A percentile compares a stretch with the other conserved stretches of the same genome.
Conservation (phyloP, 2,329 filamentous ascomycete species). For the Paracamarosporium sp. region DNA sequence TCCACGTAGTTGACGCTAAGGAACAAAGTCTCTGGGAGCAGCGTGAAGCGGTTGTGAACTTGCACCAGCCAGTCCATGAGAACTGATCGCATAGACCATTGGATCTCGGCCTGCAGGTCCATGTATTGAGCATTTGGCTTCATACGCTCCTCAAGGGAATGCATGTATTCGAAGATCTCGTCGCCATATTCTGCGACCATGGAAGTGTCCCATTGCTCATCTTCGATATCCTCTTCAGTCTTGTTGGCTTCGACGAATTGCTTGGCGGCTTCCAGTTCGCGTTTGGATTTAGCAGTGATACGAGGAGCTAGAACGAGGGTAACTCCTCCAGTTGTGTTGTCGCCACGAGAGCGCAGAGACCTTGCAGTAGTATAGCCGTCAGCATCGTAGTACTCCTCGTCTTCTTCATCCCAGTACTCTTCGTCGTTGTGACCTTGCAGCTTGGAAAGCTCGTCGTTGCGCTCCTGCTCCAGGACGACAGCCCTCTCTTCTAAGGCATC, state of each 20-base stretch:
- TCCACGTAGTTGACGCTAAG: slow-evolving; percentile 97
- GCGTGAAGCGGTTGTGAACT: slow-evolving; percentile 87
- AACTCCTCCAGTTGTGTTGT: slow-evolving; percentile 72
- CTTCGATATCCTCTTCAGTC: slow-evolving; percentile 78
- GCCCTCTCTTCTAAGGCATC: slow-evolving; percentile 47
- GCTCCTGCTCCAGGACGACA: slow-evolving; percentile 42
- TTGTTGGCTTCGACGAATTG: slow-evolving; percentile 70
- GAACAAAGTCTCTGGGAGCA: slow-evolving; percentile 94
- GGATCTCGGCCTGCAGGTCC: slow-evolving; percentile 95
- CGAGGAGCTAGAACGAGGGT: slow-evolving; percentile 75
- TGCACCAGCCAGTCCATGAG: slow-evolving; percentile 98
- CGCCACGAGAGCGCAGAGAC: slow-evolving; percentile 77
- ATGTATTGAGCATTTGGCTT: slow-evolving; percentile 93
- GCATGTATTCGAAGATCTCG: slow-evolving; percentile 95
- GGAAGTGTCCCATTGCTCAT: slow-evolving; percentile 90
- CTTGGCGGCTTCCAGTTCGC: slow-evolving; percentile 75
- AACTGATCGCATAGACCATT: slow-evolving; percentile 98
- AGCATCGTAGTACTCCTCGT: slow-evolving; percentile 76
- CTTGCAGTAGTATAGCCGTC: slow-evolving; percentile 77
- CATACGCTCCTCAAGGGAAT: slow-evolving; percentile 84
- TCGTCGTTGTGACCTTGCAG: slow-evolving; percentile 57
- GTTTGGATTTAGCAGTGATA: slow-evolving; percentile 70
- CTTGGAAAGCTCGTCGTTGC: slow-evolving; percentile 45
- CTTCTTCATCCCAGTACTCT: slow-evolving; percentile 77
- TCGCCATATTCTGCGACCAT: slow-evolving; percentile 98